Evolutionary conservation across 2,329 filamentous ascomycete species (phyloP), one percentile per base, ranked within the genome.

Genomic region (Chaetomium globosum): DNA sequence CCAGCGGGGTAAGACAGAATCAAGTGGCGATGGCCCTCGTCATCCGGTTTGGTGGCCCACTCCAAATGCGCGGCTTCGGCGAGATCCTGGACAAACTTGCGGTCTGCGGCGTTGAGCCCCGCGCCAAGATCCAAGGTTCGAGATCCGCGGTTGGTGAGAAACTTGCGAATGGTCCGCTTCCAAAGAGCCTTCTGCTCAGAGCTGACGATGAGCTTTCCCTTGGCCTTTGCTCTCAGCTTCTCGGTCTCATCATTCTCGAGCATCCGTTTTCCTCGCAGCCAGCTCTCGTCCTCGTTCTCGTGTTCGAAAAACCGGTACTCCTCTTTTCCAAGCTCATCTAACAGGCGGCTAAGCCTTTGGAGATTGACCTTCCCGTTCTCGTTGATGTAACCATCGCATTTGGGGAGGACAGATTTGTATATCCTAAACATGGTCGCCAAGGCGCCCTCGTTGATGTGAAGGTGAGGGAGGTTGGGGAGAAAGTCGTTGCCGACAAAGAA

Each of bases 401-500:
- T 88, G 8, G 93, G 93, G 66, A 99, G 81, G 46, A 97, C 88
- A 56, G 89, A 85, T 78, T 98, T 98, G 83, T 99, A 99, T 66
- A 97, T 88, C 74, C 90, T 90, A 77, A 99, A 99, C 95, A 99
- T 99, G 75, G 95, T 89, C 28, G 94, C 92, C 77, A 99, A 81
- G 26, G 96, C 95, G 70, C 95, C 96, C 78, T 99, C 96, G 78
- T 99, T 99, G 79, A 99, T 99, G 78, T 99, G 95, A 70, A 99
- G 80, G 74, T 96, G 92, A 5, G 96, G 96, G 65, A 99, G 83
- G 78, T 99, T 97, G 3, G 95, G 95, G 77, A 99, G 85, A 80
- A 99, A 99, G 85, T 99, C 95, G 78, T 99, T 99, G 75, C 95
- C 95, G 73, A 99, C 92, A 77, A 99, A 99, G 81, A 99, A 99